Conservation (phyloP, 2,329 filamentous ascomycete species). For the Colletotrichum incanum region DNA sequence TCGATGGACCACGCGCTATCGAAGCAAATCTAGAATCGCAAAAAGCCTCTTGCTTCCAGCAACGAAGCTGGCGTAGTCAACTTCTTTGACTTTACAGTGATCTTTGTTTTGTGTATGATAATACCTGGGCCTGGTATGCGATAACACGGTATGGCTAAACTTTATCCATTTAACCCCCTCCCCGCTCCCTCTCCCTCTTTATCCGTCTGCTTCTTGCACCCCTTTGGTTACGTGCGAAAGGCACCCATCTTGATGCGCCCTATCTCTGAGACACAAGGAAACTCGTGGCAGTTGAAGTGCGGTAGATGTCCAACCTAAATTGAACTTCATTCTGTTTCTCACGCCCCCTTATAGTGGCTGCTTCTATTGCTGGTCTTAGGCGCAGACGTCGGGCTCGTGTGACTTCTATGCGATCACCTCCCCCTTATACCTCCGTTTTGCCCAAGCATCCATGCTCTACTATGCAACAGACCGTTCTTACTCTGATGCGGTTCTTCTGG, state of each 20-base stretch:
- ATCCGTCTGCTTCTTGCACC: not conserved
- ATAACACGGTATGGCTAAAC: not conserved
- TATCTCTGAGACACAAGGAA: not conserved
- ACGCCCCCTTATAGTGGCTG: not conserved
- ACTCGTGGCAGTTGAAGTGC: not conserved
- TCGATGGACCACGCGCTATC: not conserved
- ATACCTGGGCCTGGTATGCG: not conserved
- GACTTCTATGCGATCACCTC: not conserved
- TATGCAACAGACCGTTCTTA: not conserved
- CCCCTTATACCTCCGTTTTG: not conserved
- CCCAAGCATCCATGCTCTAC: not conserved
- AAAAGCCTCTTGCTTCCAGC: not conserved
- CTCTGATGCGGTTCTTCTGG: not conserved
- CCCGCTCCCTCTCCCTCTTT: not conserved
- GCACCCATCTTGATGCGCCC: not conserved
- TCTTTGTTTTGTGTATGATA: not conserved
- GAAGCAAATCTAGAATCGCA: not conserved
- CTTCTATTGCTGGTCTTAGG: not conserved
- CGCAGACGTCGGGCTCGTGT: not conserved
- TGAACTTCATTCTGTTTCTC: not conserved
- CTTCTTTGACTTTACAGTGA: not conserved
- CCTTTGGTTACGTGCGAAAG: not conserved
- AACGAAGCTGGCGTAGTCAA: not conserved
- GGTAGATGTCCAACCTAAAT: not conserved
- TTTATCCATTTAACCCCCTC: not conserved